A percentile compares a stretch with the other conserved stretches of the same genome.
phyloP scores from a whole-genome alignment of 768 basidiomycete genomes.

The Macrolepiota dolichaula region DNA sequence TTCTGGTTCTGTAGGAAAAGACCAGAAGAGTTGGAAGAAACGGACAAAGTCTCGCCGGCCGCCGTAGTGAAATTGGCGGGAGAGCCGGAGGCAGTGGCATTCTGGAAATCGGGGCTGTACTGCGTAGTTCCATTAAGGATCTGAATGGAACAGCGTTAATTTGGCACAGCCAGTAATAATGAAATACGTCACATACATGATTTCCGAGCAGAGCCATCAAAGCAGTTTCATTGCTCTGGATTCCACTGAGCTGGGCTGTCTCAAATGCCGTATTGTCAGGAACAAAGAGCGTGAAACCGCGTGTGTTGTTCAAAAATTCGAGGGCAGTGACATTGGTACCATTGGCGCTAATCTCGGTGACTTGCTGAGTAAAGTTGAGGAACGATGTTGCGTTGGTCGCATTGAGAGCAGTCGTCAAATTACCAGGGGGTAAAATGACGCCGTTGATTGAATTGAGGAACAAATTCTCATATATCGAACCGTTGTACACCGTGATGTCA shows the following conservation, averaged over 20 bases:
- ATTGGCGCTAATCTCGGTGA: constrained; percentile 21
- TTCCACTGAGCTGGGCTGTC: constrained; percentile 28
- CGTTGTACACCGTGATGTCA: constrained; percentile 30
- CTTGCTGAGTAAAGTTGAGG: constrained; percentile 23
- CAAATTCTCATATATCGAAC: constrained; percentile 36
- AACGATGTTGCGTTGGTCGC: constrained; percentile 41
- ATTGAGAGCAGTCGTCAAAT: constrained; percentile 38
- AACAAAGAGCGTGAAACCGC: constrained; percentile 66
- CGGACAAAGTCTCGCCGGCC: constrained; percentile 50
- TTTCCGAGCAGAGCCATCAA: constrained; percentile 47
- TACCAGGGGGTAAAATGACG: constrained; percentile 51
- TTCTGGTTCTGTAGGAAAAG: constrained; percentile 44
- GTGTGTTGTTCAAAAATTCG: constrained; percentile 31
- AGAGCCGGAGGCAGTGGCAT: constrained; percentile 12
- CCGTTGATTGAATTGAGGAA: constrained; percentile 46
- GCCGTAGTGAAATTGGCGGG: constrained; percentile 44
- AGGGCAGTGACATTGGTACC: constrained; percentile 33
- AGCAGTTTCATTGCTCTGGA: constrained; percentile 41
- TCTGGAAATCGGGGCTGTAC: constrained; percentile 51
- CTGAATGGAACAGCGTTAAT: constrained; percentile 23
- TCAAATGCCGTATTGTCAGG: constrained; percentile 52
- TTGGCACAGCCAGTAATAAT: not conserved
- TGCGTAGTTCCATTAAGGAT: constrained; percentile 65
- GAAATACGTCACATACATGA: constrained; percentile 45
- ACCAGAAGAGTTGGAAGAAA: constrained; percentile 54